A percentile compares a stretch with the other conserved stretches of the same genome.
Evolutionary conservation across 1,284 basidiomycete species (phyloP).

Genomic region (Irpex rosettiformis): DNA sequence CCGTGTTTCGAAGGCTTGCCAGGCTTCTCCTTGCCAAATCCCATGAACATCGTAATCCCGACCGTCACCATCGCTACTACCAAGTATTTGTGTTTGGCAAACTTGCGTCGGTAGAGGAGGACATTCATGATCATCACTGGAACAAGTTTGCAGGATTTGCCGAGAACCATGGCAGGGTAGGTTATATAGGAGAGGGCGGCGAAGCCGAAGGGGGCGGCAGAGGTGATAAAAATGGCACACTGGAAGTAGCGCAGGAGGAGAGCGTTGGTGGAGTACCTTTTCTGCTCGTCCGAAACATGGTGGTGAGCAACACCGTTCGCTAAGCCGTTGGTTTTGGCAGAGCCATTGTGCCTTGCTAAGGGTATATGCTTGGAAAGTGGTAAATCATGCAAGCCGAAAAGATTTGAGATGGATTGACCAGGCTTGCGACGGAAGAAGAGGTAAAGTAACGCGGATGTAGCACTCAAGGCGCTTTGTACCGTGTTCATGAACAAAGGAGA

Average conservation of each 20-base stretch:
- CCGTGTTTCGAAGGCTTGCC: conserved; percentile 36
- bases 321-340: conserved; percentile 21
- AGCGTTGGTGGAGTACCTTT: conserved; percentile 42
- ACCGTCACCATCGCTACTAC: conserved; percentile 90
- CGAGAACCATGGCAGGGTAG: conserved; percentile 98
- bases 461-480: conserved; percentile 81
- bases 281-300: conserved; percentile 23
- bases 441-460: conserved; percentile 77
- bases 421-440: conserved; percentile 65
- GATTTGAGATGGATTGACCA: conserved; percentile 46
- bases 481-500: conserved; percentile 88
- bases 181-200: conserved; percentile 93
- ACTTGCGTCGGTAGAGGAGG: conserved; percentile 82
- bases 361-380: conserved; percentile 17
- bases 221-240: conserved; percentile 85
- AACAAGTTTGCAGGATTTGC: conserved; percentile 98
- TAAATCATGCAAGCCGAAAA: conserved; percentile 70
- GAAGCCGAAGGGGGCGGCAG: conserved; percentile 94
- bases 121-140: conserved; percentile 97
- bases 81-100: conserved; percentile 91
- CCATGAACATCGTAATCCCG: conserved; percentile 97
- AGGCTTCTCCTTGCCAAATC: conserved; percentile 62
- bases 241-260: conserved; percentile 77
- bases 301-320: conserved; percentile 28
- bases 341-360: conserved; percentile 12